A percentile compares a stretch with the other conserved stretches of the same genome.
These are phyloP conservation scores for Zygosaccharomyces kombuchaensis DNA, from an alignment of 805 yeast species.

Conservation along the genomic window DNA sequence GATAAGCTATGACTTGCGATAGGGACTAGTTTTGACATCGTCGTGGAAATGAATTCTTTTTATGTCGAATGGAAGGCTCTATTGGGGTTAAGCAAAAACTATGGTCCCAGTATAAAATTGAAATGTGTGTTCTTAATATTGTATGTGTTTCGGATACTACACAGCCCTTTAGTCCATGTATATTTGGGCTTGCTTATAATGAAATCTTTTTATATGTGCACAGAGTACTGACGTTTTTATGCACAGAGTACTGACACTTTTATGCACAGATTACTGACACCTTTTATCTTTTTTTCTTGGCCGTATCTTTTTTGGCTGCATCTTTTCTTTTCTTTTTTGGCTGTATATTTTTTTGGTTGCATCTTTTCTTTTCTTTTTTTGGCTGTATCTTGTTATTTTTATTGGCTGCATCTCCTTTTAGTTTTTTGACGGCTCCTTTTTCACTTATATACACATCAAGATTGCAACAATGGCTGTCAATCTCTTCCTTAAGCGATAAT, in stretches of 20 bases:
- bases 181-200: neutral
- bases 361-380: constrained; percentile 1
- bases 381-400: neutral
- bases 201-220: neutral
- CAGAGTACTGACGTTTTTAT: neutral
- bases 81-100: neutral
- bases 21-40: constrained; percentile 10
- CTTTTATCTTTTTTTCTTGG: neutral
- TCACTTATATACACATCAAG: neutral
- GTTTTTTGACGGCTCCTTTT: neutral
- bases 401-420: neutral
- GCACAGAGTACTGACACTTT: neutral
- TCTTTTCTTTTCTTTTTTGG: neutral
- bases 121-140: neutral
- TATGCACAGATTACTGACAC: neutral
- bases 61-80: constrained; percentile 1
- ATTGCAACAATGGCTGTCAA: neutral
- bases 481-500: neutral
- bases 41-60: neutral
- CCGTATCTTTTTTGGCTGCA: neutral
- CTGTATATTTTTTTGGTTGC: neutral
- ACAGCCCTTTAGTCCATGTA: neutral
- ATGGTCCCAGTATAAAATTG: neutral
- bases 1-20: constrained; percentile 8
- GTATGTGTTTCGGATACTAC: neutral